phyloP scores from a whole-genome alignment of 352 stramenopile genomes.

The Pythium biforme region DNA sequence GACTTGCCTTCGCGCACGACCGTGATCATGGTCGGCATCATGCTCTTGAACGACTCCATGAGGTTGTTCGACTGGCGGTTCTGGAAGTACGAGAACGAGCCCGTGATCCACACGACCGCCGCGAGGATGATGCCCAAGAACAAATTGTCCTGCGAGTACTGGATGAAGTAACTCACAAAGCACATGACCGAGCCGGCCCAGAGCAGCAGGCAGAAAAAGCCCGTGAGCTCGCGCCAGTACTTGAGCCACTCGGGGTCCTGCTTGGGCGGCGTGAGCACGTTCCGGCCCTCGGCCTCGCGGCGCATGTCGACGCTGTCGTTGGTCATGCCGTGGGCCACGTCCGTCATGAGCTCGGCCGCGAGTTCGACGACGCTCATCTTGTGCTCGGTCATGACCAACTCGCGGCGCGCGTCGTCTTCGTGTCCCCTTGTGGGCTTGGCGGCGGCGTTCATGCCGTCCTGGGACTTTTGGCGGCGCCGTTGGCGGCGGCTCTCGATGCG shows the following conservation, averaged over 20 bases:
- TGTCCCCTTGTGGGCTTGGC: neutral
- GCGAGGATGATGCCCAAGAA: slow-evolving; percentile 53
- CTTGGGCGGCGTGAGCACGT: slow-evolving; percentile 57
- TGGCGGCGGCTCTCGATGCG: slow-evolving; percentile 49
- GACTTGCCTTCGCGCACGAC: slow-evolving; percentile 48
- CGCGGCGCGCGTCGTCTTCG: slow-evolving; percentile 36
- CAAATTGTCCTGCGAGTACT: slow-evolving; percentile 46
- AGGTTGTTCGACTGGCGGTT: slow-evolving; percentile 49
- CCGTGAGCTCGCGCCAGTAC: slow-evolving; percentile 54
- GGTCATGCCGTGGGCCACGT: slow-evolving; percentile 45
- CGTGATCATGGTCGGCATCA: slow-evolving; percentile 53
- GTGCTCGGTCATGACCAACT: slow-evolving; percentile 57
- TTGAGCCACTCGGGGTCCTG: slow-evolving; percentile 52
- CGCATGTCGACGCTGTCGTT: slow-evolving; percentile 49
- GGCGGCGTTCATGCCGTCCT: slow-evolving; percentile 7
- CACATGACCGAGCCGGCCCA: slow-evolving; percentile 52
- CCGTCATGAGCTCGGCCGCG: slow-evolving; percentile 43
- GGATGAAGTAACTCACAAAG: slow-evolving; percentile 51
- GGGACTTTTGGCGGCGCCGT: slow-evolving; percentile 31
- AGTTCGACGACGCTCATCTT: slow-evolving; percentile 49
- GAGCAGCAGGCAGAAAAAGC: slow-evolving; percentile 57
- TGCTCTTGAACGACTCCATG: slow-evolving; percentile 62
- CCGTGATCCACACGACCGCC: slow-evolving; percentile 45
- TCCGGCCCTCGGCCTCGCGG: slow-evolving; percentile 41
- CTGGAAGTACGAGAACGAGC: slow-evolving; percentile 56